Evolutionary conservation across 1,139 yeast genomes (phyloP).

Genomic region (Nakaseomyces bracarensis): DNA sequence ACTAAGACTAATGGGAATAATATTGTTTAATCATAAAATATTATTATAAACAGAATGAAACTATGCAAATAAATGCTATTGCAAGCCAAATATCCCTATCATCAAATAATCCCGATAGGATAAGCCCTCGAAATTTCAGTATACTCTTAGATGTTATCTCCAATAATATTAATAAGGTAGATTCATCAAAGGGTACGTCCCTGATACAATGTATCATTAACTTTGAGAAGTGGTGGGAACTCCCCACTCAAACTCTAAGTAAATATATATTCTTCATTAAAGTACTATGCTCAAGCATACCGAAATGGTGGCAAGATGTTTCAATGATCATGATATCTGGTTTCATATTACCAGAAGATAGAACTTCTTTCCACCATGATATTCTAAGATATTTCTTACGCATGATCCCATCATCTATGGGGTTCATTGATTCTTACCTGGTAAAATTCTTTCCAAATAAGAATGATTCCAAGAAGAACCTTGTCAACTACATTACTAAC

Average conservation of each 20-base stretch:
- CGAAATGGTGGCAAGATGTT: conserved; percentile 86
- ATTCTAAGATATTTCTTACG: conserved; percentile 55
- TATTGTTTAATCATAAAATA: too few relatives aligned
- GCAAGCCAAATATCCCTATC: conserved; percentile 41
- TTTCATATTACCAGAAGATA: conserved; percentile 36
- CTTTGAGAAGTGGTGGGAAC: conserved; percentile 51
- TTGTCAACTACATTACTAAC: conserved; percentile 60
- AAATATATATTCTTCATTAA: conserved; percentile 61
- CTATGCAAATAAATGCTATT: conserved; percentile 39
- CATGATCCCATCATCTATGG: conserved; percentile 74
- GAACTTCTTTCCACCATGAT: conserved; percentile 54
- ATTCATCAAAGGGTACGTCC: conserved; percentile 36
- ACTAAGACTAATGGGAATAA: too few relatives aligned
- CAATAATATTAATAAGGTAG: conserved; percentile 46
- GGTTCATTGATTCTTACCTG: conserved; percentile 52
- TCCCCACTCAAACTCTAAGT: conserved; percentile 36
- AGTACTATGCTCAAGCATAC: conserved; percentile 75
- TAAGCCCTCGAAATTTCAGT: conserved; percentile 37
- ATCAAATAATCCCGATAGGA: conserved; percentile 36
- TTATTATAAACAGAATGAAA: conserved; percentile 31
- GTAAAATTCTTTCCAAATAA: conserved; percentile 71
- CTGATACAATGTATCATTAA: conserved; percentile 45
- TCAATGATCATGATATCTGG: conserved; percentile 55
- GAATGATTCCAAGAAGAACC: conserved; percentile 45
- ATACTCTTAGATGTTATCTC: conserved; percentile 41